Base-by-base conservation (phyloP, 2,329 filamentous ascomycete genomes). In the Myriangium duriaei region DNA sequence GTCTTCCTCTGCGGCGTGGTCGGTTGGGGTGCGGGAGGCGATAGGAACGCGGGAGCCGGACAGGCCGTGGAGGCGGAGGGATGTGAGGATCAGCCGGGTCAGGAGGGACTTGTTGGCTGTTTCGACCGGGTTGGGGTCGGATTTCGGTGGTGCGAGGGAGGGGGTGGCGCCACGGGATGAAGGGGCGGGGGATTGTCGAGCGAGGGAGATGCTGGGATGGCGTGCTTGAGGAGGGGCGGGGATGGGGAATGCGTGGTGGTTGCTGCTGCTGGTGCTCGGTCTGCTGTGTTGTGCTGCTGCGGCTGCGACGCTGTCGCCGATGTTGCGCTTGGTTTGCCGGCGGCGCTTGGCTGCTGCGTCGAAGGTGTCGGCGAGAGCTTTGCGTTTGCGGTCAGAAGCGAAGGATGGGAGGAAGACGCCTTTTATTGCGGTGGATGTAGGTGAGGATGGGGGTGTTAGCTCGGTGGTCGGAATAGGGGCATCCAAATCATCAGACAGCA, bases 31-130 rank as follows among this genome's bases (percentile, higher is more conserved):
- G 16, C 31, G 15, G 13, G 21, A 12, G 17, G 17, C 14, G 2
- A 32, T 59, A 52, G 48, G 49, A 4, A 41, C 37, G 39, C 60
- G 65, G 30, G 55, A 49, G 28, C 36, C 52, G 24, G 64, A 60
- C 6, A 68, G 43, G 1, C 68, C 68, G 43, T 69, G 60, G 42
- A 71, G 57, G 1, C 68, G 64, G 65, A 71, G 68, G 3, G 64
- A 67, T 4, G 67, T 63, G 63, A 71, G 66, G 15, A 70, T 62
- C 4, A 68, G 55, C n/a, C 63, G 57, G 0, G 64, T 63, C 3
- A 71, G 52, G 2, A 60, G 50, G n/a, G 67, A 63, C 42, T 68
- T 69, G 49, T 71, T 71, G 19, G 54, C 51, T 6, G 44, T 37
- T 2, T 44, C 37, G 5, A 41, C 26, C 3, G 40, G 34, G 11